phyloP scores from a whole-genome alignment of 1,284 basidiomycete species.

The Sutorius eximius region DNA sequence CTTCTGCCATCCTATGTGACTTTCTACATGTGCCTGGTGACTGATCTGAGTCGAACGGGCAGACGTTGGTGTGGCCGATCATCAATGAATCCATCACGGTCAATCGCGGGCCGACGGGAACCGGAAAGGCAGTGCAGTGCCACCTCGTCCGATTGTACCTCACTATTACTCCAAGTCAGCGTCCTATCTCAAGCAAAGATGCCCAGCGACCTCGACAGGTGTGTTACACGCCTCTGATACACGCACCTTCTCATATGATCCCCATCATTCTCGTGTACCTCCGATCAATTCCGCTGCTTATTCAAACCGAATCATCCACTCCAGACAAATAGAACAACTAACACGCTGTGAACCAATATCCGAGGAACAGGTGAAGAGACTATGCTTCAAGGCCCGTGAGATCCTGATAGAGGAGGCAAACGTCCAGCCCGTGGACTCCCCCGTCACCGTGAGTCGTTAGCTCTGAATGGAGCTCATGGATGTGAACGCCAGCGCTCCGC shows the following conservation, averaged over 20 bases:
- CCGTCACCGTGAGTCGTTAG: conserved; percentile 73
- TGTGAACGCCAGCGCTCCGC: not conserved
- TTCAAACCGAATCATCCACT: conserved; percentile 13
- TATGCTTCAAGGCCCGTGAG: conserved; percentile 94
- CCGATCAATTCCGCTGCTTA: conserved; percentile 23
- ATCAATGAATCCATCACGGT: conserved; percentile 22
- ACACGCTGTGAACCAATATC: conserved; percentile 90
- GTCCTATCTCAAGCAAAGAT: conserved; percentile 35
- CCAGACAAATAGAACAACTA: conserved; percentile 85
- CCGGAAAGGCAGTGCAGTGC: conserved; percentile 28
- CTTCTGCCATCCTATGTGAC: conserved; percentile 9
- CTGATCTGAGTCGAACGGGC: conserved; percentile 12
- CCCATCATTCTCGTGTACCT: conserved; percentile 23
- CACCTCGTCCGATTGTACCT: conserved; percentile 23
- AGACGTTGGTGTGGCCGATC: not conserved
- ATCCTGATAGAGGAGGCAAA: conserved; percentile 97
- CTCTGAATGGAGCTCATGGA: conserved; percentile 2
- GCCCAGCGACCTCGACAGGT: conserved; percentile 53
- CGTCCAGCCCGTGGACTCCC: conserved; percentile 94
- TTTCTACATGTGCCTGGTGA: conserved; percentile 21
- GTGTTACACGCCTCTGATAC: conserved; percentile 36
- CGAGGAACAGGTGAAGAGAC: conserved; percentile 88
- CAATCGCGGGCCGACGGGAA: conserved; percentile 2
- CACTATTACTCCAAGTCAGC: conserved; percentile 34
- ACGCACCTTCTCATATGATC: conserved; percentile 24